Percentiles rank a stretch among this genome's conserved stretches.
Evolutionary conservation across 2,329 filamentous ascomycete species (phyloP).

Genomic region (Bipolaris cookei): DNA sequence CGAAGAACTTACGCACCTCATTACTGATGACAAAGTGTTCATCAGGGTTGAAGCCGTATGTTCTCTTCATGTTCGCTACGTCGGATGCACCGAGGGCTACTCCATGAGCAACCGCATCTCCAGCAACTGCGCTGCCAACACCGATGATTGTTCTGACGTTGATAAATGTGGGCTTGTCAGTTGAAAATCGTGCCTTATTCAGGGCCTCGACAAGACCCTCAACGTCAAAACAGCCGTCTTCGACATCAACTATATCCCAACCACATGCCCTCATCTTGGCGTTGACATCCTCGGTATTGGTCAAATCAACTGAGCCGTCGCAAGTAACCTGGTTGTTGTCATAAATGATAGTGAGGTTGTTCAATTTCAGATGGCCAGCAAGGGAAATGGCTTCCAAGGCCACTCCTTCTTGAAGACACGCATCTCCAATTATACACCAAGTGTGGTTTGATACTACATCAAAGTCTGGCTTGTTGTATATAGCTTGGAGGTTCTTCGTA

Average conservation of each 20-base stretch:
- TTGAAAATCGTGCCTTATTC: constrained; percentile 52
- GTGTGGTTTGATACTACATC: constrained; percentile 59
- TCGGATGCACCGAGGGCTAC: constrained; percentile 63
- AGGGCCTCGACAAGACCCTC: constrained; percentile 57
- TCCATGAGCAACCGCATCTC: constrained; percentile 62
- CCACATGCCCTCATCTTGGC: constrained; percentile 64
- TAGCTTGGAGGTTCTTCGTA: constrained; percentile 64
- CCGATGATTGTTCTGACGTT: constrained; percentile 65
- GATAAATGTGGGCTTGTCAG: constrained; percentile 63
- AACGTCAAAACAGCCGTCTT: constrained; percentile 61
- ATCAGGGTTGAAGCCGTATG: constrained; percentile 58
- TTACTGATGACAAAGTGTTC: constrained; percentile 56
- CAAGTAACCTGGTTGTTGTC: constrained; percentile 68
- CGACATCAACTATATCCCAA: constrained; percentile 63
- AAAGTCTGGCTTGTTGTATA: constrained; percentile 60
- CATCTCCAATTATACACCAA: constrained; percentile 64
- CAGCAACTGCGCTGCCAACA: constrained; percentile 59
- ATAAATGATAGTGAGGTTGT: constrained; percentile 65
- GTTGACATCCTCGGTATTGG: constrained; percentile 63
- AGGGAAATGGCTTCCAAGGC: constrained; percentile 63
- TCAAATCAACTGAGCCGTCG: constrained; percentile 62
- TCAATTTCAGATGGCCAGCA: constrained; percentile 62
- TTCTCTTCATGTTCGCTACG: constrained; percentile 62
- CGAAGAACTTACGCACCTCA: constrained; percentile 56
- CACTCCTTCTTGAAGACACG: constrained; percentile 65